These are phyloP conservation scores for Chaetomium fimeti DNA, from an alignment of 495 filamentous ascomycete genomes.

Conservation along the genomic window DNA sequence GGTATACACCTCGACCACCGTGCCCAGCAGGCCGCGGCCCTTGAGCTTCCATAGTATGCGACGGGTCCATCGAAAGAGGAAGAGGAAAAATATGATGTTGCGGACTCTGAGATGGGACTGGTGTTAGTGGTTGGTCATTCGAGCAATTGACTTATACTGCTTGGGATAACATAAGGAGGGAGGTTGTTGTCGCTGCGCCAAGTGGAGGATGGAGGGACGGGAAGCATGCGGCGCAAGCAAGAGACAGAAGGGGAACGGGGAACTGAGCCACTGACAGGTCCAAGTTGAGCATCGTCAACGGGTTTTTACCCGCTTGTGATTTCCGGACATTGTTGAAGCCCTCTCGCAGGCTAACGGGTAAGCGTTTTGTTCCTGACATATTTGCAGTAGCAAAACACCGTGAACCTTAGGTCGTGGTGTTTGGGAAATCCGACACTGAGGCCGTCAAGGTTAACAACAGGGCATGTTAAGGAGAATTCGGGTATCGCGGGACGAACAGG, in stretches of 20 bases:
- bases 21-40: slow-evolving; percentile 83
- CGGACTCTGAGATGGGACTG: slow-evolving; percentile 56
- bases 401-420: neutral
- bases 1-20: slow-evolving; percentile 67
- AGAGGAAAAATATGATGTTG: slow-evolving; percentile 87
- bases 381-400: slow-evolving; percentile 22
- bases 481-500: slow-evolving; percentile 3
- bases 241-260: neutral
- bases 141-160: neutral
- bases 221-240: neutral
- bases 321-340: slow-evolving; percentile 56
- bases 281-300: slow-evolving; percentile 66
- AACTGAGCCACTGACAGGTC: slow-evolving; percentile 65
- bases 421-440: neutral
- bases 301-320: slow-evolving; percentile 50
- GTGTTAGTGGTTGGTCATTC: slow-evolving; percentile 20
- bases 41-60: slow-evolving; percentile 78
- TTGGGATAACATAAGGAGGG: too few relatives aligned
- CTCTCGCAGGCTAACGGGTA: slow-evolving; percentile 65
- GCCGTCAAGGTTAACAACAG: neutral
- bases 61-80: slow-evolving; percentile 81
- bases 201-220: slow-evolving; percentile 4
- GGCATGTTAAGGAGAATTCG: neutral
- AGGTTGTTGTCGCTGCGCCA: neutral
- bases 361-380: slow-evolving; percentile 64